Evolutionary conservation across 2,329 filamentous ascomycete genomes (phyloP), one percentile per base, ranked within the genome.

Genomic region (Fusarium tanahbumbuense): DNA sequence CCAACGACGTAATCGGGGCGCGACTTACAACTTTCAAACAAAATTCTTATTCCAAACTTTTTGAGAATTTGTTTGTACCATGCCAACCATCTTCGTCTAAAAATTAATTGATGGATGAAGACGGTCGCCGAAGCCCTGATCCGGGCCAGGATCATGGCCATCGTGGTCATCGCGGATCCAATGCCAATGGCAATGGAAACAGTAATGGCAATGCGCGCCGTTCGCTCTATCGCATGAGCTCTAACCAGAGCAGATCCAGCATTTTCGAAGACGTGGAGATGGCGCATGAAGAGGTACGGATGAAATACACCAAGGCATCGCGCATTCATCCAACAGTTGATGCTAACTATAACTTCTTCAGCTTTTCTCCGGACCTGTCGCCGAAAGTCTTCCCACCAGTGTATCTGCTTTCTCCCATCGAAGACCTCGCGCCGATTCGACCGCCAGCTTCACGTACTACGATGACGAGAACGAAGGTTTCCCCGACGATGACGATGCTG

Each of bases 181-280:
- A 61, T 61, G 73, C 60, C 42, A 56, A 62, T 46, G 40, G 66
- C 53, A 73, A 75, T 60, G 72, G 60, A 34, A 56, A 62, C 40
- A 40, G 27, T 46, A 75, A 76, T 62, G 75, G 67, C 34, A 49
- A 49, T 45, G 58, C 52, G 49, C 73, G 59, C 50, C 58, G 67
- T 25, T 56, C 77, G 54, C 77, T 92, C 67, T 93, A 93, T 79
- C 85, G 90, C 56, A 84, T 91, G 58, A 85, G 85, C 71, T 92
- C 90, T 54, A 93, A 93, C 75, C 85, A 89, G 75, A 93, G 92
- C 81, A 89, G 86, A 80, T 85, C 90, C 37, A 97, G 93, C 81
- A 91, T 98, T 73, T 91, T 97, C 74, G 93, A 93, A 72, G 93
- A 97, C 80, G 94, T 98, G n/a, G 95, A 98, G 79, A 98, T 99